Base-by-base conservation (phyloP, 371 early-diverging fungal genomes). In the Neoconidiobolus thromboides region DNA sequence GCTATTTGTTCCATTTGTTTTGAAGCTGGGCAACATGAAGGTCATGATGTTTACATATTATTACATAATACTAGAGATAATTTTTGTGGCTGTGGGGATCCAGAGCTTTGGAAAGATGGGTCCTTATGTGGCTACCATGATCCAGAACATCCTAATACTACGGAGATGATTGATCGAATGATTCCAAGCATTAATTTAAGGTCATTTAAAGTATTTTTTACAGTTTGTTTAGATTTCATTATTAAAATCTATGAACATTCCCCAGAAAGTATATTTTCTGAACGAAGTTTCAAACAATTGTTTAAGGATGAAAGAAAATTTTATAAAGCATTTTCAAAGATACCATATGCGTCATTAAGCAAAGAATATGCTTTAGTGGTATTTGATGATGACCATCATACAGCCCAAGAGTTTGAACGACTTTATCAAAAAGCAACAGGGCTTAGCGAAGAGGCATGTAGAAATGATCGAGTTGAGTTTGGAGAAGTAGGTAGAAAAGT, bases 71-170 rank as follows among this genome's bases (percentile, higher is more conserved):
- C 41, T 26, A 41, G 57, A 5, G 57, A 57, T 40, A 14, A 44
- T 10, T 96, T 93, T 70, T 97, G 98, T 70, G 98, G 96, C 71
- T 97, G 98, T 70, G 94, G 95, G 10, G 96, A 97, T 63, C 72
- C 80, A 3, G 96, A 96, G 68, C 93, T 94, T 12, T 96, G 94
- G 93, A 86, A 82, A 61, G 69, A 82, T 0, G 82, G 84, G 3
- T 69, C 89, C n/a, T 26, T 26, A 26, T 96, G 97, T 67, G 73
- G 74, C 47, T 87, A 85, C 65, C 96, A 96, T 68, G 69, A 75
- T 14, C 70, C 41, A n/a, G 12, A n/a, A 3, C 41, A 57, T 26
- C 26, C 26, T 26, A 26, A 26, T 0, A 26, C 26, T 26, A 26
- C 26, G 26, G 26, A 26, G 26, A 26, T 26, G 26, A 26, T 51